Evolutionary conservation across 495 filamentous ascomycete genomes (phyloP), one percentile per base, ranked within the genome.

Genomic region (Eremomyces bilateralis): DNA sequence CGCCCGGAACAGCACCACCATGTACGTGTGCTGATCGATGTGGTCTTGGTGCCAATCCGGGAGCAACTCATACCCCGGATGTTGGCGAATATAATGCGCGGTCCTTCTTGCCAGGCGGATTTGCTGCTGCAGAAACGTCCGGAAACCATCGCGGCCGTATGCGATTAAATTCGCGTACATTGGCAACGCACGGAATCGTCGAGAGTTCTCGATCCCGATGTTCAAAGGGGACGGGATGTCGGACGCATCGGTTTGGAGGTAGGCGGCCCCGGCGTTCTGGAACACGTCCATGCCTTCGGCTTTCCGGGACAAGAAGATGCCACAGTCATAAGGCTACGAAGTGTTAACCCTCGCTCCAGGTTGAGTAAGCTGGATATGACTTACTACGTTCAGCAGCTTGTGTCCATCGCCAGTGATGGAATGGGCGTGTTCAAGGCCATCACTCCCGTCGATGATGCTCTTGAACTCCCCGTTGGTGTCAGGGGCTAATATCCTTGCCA

Each of bases 201-300:
- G 67, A 4, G 83, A 92, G 49, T 95, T 95, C 45, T 93, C 84
- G 16, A 95, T 54, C 15, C 83, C 80, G 36, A 84, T 73, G 54
- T 93, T 85, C 12, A 93, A 57, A 0, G 85, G 84, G 20, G 79
- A 85, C 15, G 69, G 73, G 39, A 92, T 77, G 1, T 46, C 44
- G 8, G 56, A 36, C 11, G 45, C 34, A 15, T 43, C 53, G 5
- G 67, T 44, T 3, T 61, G 60, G 24, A 95, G 62, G 49, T 93
- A 95, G 0, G 76, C 78, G 3, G 84, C 84, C 47, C 81, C 83
- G 15, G 77, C 62, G 58, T 94, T 94, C 33, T 69, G 60, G 53
- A 88, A 91, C 1, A 81, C 77, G 3, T 67, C 53, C 8, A 53
- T 52, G 0, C 71, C 61, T 3, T 57, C 43, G 1, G 64, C 54